Evolutionary conservation across 2,329 filamentous ascomycete genomes (phyloP).

Genomic region (Aspergillus spinulosporus): DNA sequence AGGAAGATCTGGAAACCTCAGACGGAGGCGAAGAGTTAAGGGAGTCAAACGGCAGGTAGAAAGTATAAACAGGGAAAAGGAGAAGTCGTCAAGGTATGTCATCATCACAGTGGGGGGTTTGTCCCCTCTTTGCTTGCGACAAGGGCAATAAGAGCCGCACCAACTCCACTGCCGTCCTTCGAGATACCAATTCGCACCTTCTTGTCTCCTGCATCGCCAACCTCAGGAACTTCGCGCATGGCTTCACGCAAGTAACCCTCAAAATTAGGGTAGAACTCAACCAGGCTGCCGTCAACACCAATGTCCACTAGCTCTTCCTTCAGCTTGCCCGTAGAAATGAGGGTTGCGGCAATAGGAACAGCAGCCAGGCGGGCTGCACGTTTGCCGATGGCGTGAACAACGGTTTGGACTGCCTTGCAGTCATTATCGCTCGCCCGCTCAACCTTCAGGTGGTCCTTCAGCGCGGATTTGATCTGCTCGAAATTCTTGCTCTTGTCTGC

Average conservation of each 20-base stretch:
- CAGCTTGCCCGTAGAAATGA: slow-evolving; percentile 77
- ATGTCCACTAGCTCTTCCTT: slow-evolving; percentile 75
- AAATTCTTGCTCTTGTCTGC: slow-evolving; percentile 74
- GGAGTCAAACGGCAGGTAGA: not conserved
- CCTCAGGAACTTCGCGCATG: slow-evolving; percentile 70
- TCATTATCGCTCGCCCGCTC: slow-evolving; percentile 77
- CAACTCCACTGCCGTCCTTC: slow-evolving; percentile 94
- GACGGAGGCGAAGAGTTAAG: not conserved
- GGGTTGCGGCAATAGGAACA: slow-evolving; percentile 80
- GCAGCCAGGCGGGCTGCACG: slow-evolving; percentile 86
- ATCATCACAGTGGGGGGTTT: slow-evolving; percentile 8
- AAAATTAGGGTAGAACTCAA: slow-evolving; percentile 95
- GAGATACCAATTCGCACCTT: slow-evolving; percentile 92
- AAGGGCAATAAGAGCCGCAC: slow-evolving; percentile 89
- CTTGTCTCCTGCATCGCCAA: slow-evolving; percentile 76
- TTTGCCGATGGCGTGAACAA: slow-evolving; percentile 80
- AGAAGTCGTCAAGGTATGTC: slow-evolving; percentile 11
- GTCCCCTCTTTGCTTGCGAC: slow-evolving; percentile 62
- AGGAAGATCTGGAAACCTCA: not conserved
- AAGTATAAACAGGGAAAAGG: slow-evolving; percentile 3
- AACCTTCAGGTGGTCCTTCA: slow-evolving; percentile 75
- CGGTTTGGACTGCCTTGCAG: slow-evolving; percentile 79
- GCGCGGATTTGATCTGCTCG: slow-evolving; percentile 70
- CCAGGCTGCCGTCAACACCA: slow-evolving; percentile 89
- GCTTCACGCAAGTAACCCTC: slow-evolving; percentile 84